phyloP scores from a whole-genome alignment of 108 stramenopile species.

The Fragilaria crotonensis region DNA sequence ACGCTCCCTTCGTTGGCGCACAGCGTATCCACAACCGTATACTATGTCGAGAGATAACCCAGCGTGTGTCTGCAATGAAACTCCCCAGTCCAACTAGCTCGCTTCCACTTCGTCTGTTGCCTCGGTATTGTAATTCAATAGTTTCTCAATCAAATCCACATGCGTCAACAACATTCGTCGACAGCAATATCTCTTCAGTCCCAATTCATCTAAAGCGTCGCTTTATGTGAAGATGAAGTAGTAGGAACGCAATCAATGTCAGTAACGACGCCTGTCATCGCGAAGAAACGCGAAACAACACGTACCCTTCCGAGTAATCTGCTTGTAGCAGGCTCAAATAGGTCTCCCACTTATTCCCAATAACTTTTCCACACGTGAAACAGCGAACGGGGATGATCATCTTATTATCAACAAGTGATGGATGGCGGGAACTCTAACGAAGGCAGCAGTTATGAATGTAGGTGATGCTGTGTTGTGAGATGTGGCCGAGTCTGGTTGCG shows the following conservation, averaged over 20 bases:
- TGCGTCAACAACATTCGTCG: constrained; percentile 99
- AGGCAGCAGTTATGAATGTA: not conserved
- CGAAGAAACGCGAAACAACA: not conserved
- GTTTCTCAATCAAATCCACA: constrained; percentile 99
- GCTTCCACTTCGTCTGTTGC: constrained; percentile 45
- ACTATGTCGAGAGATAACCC: no score
- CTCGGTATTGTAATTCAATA: constrained; percentile 99
- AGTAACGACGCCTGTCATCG: not conserved
- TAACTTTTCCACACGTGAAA: constrained; percentile 99
- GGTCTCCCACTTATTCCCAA: constrained; percentile 99
- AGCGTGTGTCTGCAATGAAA: no score
- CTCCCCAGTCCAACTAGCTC: no score
- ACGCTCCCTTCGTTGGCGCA: no score
- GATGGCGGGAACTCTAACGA: no score
- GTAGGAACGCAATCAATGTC: not conserved
- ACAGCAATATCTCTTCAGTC: constrained; percentile 98
- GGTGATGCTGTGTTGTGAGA: not conserved
- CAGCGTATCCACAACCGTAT: no score
- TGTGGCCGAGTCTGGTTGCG: no score
- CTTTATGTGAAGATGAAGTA: constrained; percentile 24
- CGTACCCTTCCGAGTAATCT: constrained; percentile 91
- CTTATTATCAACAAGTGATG: no score
- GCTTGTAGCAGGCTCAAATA: constrained; percentile 92
- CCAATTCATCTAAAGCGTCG: constrained; percentile 95
- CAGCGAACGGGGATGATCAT: constrained; percentile 99